These are phyloP conservation scores for Saturnispora gosingensis DNA, from an alignment of 805 yeast species.

Conservation along the genomic window DNA sequence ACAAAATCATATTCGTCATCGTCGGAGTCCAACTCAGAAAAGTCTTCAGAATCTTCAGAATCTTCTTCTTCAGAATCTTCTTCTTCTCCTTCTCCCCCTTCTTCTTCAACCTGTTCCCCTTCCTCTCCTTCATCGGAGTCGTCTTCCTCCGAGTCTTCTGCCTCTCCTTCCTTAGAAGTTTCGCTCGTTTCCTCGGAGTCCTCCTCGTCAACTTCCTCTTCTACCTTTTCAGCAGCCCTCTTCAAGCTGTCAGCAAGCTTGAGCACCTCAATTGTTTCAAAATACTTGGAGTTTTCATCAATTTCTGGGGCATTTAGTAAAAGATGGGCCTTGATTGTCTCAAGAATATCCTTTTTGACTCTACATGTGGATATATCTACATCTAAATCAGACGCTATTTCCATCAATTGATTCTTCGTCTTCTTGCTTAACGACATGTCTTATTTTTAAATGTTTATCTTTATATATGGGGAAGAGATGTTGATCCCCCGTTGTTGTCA, in stretches of 20 bases:
- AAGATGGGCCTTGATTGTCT: slow-evolving; percentile 17
- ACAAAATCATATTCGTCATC: slow-evolving; percentile 13
- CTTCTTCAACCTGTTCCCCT: slow-evolving; percentile 59
- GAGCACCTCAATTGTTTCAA: slow-evolving; percentile 18
- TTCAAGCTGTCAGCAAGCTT: slow-evolving; percentile 1
- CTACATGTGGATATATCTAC: slow-evolving; percentile 18
- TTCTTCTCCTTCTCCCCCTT: slow-evolving; percentile 38
- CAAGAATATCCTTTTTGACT: slow-evolving; percentile 24
- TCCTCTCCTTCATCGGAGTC: slow-evolving; percentile 42
- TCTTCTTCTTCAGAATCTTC: slow-evolving; percentile 6
- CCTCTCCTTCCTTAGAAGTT: not conserved
- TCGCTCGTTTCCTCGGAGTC: not conserved
- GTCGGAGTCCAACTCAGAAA: slow-evolving; percentile 38
- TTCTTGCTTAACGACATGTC: slow-evolving; percentile 15
- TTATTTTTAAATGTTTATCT: not conserved
- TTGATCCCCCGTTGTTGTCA: not conserved
- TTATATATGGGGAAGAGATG: not conserved
- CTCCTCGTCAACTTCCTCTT: slow-evolving; percentile 36
- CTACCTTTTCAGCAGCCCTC: slow-evolving; percentile 45
- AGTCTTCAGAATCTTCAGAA: slow-evolving; percentile 28
- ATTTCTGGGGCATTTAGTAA: slow-evolving; percentile 17
- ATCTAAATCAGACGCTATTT: slow-evolving; percentile 24
- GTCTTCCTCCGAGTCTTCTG: slow-evolving; percentile 43
- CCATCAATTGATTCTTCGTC: slow-evolving; percentile 25
- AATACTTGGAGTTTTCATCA: slow-evolving; percentile 20